A percentile compares a stretch with the other conserved stretches of the same genome.
Conservation (phyloP, 1,284 basidiomycete species). For the Melampsora larici-populina region DNA sequence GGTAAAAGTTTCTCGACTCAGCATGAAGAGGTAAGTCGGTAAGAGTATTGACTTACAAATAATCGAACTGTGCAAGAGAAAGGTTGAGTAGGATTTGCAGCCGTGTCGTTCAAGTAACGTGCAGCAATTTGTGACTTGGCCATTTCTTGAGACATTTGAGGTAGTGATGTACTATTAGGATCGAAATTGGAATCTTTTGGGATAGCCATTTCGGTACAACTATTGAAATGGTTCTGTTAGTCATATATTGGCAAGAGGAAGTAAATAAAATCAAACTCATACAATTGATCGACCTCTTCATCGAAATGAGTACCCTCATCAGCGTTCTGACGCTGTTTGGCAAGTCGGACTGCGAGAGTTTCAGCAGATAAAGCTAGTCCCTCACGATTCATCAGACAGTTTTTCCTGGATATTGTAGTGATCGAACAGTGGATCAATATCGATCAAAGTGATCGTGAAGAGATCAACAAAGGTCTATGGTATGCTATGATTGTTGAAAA, state of each 20-base stretch:
- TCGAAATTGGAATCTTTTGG: background rate
- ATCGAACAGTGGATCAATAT: background rate
- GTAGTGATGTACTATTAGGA: background rate
- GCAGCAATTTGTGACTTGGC: conserved; percentile 25
- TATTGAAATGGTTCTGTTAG: background rate
- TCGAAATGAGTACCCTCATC: background rate
- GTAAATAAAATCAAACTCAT: background rate
- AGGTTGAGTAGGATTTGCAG: conserved; percentile 35
- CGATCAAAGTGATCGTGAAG: too few relatives aligned
- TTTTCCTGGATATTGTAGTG: conserved; percentile 16
- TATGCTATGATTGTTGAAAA: background rate
- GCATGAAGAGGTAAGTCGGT: background rate
- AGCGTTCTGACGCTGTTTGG: conserved; percentile 20
- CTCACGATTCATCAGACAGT: conserved; percentile 27
- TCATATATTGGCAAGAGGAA: background rate
- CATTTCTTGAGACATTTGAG: conserved; percentile 37
- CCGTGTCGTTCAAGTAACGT: conserved; percentile 25
- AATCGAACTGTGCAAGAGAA: conserved; percentile 40
- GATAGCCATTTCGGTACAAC: conserved; percentile 23
- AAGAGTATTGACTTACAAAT: conserved; percentile 13
- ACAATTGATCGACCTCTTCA: conserved; percentile 21
- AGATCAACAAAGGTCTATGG: background rate
- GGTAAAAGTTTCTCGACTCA: background rate
- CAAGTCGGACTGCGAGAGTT: conserved; percentile 28
- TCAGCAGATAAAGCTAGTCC: conserved; percentile 21